Conservation (phyloP, 2,329 filamentous ascomycete genomes). For the Monosporascus sp. region DNA sequence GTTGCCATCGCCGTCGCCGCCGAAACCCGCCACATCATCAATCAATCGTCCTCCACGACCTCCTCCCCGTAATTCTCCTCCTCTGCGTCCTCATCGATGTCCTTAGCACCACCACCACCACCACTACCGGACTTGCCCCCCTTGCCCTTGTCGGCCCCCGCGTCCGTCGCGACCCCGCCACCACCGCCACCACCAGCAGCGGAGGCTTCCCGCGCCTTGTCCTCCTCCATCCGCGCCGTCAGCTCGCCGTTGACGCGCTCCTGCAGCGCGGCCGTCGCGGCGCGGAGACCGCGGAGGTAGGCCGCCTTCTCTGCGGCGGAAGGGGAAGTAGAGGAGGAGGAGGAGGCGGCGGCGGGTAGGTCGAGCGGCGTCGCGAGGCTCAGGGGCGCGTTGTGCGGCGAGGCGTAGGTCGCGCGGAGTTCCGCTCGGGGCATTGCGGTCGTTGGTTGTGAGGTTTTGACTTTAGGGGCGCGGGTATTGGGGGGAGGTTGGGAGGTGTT, state of each 20-base stretch:
- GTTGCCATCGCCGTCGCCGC: background rate
- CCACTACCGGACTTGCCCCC: slow-evolving; percentile 24
- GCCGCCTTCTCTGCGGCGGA: slow-evolving; percentile 39
- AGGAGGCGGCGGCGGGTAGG: slow-evolving; percentile 29
- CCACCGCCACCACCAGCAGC: slow-evolving; percentile 28
- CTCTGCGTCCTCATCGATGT: slow-evolving; percentile 51
- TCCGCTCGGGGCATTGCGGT: slow-evolving; percentile 5
- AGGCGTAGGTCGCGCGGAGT: slow-evolving; percentile 51
- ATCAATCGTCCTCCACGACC: slow-evolving; percentile 55
- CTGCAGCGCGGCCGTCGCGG: slow-evolving; percentile 56
- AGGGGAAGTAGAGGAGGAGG: background rate
- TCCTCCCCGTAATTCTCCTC: slow-evolving; percentile 87
- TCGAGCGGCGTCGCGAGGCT: slow-evolving; percentile 26
- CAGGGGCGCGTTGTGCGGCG: slow-evolving; percentile 45
- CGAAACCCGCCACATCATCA: background rate
- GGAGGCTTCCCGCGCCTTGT: slow-evolving; percentile 47
- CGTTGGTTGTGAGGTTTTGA: background rate
- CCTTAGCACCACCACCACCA: slow-evolving; percentile 13
- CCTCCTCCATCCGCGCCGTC: slow-evolving; percentile 69
- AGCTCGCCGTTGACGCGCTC: slow-evolving; percentile 64
- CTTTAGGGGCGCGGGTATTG: background rate
- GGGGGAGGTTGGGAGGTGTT: background rate
- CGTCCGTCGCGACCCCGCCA: slow-evolving; percentile 3
- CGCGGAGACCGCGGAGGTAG: slow-evolving; percentile 57
- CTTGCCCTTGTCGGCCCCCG: background rate